Base-by-base conservation (phyloP, 1,284 basidiomycete species). In the Ceratobasidium sp. region DNA sequence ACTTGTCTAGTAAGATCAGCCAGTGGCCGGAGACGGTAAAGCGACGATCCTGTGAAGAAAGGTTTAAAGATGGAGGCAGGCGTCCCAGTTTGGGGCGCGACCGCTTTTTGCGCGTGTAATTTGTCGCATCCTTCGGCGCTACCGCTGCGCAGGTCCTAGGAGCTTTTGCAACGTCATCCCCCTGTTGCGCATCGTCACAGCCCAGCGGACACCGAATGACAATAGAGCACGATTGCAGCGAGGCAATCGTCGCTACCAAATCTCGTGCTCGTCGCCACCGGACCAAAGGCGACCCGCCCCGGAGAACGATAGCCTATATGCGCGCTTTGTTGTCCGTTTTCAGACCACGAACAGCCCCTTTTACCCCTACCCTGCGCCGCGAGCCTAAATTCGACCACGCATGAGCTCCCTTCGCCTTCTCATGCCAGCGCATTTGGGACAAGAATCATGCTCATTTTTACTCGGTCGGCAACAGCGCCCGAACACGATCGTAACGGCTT, bases 1-100 rank as follows among this genome's bases (percentile, higher is more conserved):
- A 47, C 7, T 45, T 61, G 13, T n/a, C n/a, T n/a, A n/a, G 33
- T 35, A 39, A 69, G 67, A 69, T 69, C 53, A 39, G 11, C 58
- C 53, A 23, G 11, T 13, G 49, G 28, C 37, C 51, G 47, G 53
- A 69, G 35, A 39, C 39, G 56, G 54, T 61, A 61, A 61, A 23
- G 54, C 45, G 68, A 73, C 67, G 53, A 69, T 69, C 67, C 39
- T 42, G 53, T 56, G 67, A 56, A 69, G 67, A 69, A 69, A 69
- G 67, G 67, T 56, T 60, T 35, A 33, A 26, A 58, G 37, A 73
- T 60, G 31, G 56, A 60, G 68, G 54, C n/a, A 35, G 42, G 1
- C 39, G n/a, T 15, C 56, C 68, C 17, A 73, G 17, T 73, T 33
- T 61, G 68, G 68, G 33, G 39, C 35, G 26, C 35, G 31, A 37